Conservation (phyloP, 352 stramenopile genomes). For the Thraustochytrium striatum region DNA sequence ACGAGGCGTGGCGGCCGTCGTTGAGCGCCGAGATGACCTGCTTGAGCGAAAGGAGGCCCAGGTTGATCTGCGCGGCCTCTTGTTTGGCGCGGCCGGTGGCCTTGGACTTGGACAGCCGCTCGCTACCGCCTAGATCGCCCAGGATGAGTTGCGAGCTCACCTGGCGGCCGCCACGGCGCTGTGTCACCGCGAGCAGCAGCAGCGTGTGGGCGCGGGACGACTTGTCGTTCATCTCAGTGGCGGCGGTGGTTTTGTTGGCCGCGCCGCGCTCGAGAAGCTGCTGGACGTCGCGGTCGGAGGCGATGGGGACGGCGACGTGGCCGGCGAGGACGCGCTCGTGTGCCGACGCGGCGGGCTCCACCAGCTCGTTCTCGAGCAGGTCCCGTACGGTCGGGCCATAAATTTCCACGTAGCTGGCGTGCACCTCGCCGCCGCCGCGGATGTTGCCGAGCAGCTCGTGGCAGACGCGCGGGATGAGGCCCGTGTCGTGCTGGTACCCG, state of each 20-base stretch:
- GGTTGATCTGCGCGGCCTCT: slow-evolving; percentile 97
- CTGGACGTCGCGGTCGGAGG: slow-evolving; percentile 58
- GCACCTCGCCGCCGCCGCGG: slow-evolving; percentile 45
- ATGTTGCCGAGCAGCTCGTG: slow-evolving; percentile 56
- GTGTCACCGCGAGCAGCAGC: slow-evolving; percentile 88
- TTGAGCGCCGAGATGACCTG: slow-evolving; percentile 96
- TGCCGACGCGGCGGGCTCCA: slow-evolving; percentile 70
- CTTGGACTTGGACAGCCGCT: slow-evolving; percentile 67
- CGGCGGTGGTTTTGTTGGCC: slow-evolving; percentile 48
- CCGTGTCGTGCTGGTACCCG: background rate
- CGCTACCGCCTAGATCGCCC: slow-evolving; percentile 79
- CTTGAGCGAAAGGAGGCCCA: slow-evolving; percentile 92
- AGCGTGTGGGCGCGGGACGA: slow-evolving; percentile 95
- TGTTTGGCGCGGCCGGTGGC: slow-evolving; percentile 82
- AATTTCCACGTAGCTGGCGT: slow-evolving; percentile 95
- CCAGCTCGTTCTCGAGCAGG: slow-evolving; percentile 70
- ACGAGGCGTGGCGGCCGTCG: slow-evolving; percentile 85
- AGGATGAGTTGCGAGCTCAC: slow-evolving; percentile 88
- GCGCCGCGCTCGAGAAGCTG: slow-evolving; percentile 3
- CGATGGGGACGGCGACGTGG: slow-evolving; percentile 86
- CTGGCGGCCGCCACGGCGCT: slow-evolving; percentile 80
- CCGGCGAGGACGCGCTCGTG: slow-evolving; percentile 93
- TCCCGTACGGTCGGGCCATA: slow-evolving; percentile 98
- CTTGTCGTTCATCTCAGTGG: slow-evolving; percentile 96
- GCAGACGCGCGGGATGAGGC: slow-evolving; percentile 60